A percentile compares a stretch with the other conserved stretches of the same genome.
Conservation (phyloP, 805 yeast genomes). For the Wickerhamomyces chambardii region DNA sequence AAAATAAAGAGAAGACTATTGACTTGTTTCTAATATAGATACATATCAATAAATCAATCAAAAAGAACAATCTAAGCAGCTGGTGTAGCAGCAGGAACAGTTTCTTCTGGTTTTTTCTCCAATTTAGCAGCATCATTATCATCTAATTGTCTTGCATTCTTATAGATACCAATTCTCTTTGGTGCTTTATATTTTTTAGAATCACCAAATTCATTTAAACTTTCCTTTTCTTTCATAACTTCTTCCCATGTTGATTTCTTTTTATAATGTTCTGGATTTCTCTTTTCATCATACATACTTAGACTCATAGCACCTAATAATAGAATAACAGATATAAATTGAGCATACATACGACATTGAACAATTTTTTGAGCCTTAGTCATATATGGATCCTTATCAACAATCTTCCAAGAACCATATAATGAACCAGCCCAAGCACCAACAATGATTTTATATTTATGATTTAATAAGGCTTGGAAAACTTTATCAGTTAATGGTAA, state of each 20-base stretch:
- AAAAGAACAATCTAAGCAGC: too few relatives aligned
- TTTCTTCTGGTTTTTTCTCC: not conserved
- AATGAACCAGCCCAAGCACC: slow-evolving; percentile 75
- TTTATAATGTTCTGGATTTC: slow-evolving; percentile 31
- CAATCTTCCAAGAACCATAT: slow-evolving; percentile 70
- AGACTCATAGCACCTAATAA: slow-evolving; percentile 62
- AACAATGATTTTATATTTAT: slow-evolving; percentile 61
- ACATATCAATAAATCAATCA: too few relatives aligned
- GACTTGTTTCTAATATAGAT: too few relatives aligned
- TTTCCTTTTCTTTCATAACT: not conserved
- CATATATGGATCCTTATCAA: slow-evolving; percentile 68
- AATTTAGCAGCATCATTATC: too few relatives aligned
- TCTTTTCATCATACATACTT: slow-evolving; percentile 54
- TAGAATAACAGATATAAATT: slow-evolving; percentile 66
- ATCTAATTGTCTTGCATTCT: not conserved
- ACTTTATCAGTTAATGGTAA: slow-evolving; percentile 40
- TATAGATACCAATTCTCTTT: not conserved
- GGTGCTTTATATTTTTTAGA: not conserved
- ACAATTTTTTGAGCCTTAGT: slow-evolving; percentile 73
- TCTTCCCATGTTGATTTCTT: slow-evolving; percentile 2
- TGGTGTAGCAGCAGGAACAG: too few relatives aligned
- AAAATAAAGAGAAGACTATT: too few relatives aligned
- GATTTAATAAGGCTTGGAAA: slow-evolving; percentile 36
- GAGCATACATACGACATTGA: slow-evolving; percentile 89
- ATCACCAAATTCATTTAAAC: not conserved